Evolutionary conservation across 129 eudicot species (phyloP), one percentile per base, ranked within the genome.

Genomic region (Solidago caesia): DNA sequence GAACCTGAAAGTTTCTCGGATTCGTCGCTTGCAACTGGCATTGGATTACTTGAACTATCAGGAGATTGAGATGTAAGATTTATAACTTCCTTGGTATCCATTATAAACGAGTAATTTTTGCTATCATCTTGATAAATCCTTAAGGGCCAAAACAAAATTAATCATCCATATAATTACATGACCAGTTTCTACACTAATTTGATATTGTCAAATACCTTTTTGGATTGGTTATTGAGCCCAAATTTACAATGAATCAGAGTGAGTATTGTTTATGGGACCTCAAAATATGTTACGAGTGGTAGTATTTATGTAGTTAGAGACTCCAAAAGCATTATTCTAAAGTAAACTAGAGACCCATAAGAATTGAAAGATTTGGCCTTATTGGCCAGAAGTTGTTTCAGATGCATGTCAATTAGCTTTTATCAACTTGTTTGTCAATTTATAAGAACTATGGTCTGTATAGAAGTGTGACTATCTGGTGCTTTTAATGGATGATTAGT

Each of bases 21-120:
- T 90, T 44, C 96, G 98, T 43, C 92, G 88, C 70, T 85, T 94
- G 86, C 97, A 94, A 86, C 75, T 94, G 80, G 91, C 98, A 46
- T 82, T 94, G 85, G 82, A 83, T 70, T 94, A 88, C 91, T 85
- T 94, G 79, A 91, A 85, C 73, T 88, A 88, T 79, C 96, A 88
- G 44, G 98, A 90, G 69, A 87, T 88, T 47, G 91, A 90, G 85
- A 83, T 85, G 98, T 94, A 88, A 86, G 97, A 65, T 79, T 45
- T 47, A 14, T 62, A 25, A 16, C 49, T 76, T 67, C 5, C 25
- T 5, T 6, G 53, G 44, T 57, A 39, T 53, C 6, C 25, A n/a
- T 33, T 33, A 3, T 33, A 33, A 33, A 33, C 39, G 3, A 33
- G 39, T 33, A 33, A 33, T 1, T 33, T 33, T 33, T 33, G 39